Conservation (phyloP, 768 basidiomycete genomes). For the Lentinula sp. region DNA sequence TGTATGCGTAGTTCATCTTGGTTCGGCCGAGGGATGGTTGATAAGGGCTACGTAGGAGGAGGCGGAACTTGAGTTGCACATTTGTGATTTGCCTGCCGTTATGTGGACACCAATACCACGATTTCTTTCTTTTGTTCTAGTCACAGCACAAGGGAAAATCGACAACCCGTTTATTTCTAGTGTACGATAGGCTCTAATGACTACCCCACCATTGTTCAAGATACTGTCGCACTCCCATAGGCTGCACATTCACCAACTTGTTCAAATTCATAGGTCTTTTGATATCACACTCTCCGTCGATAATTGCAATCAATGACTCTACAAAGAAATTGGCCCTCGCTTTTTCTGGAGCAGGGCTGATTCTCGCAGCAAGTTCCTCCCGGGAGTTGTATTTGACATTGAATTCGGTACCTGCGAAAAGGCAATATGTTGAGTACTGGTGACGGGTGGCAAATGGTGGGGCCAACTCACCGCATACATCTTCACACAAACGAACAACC, state of each 20-base stretch:
- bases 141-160: too few species aligned
- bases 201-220: constrained; percentile 1
- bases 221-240: background rate
- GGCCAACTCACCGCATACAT: background rate
- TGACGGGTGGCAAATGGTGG: background rate
- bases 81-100: background rate
- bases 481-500: background rate
- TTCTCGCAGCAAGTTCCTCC: background rate
- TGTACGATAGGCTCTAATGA: background rate
- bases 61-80: background rate
- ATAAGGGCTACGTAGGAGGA: background rate
- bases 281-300: background rate
- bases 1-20: background rate
- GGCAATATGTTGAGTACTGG: background rate
- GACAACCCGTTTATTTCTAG: too few species aligned
- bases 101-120: too few species aligned
- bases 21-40: background rate
- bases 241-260: constrained; percentile 1
- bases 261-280: background rate
- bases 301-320: background rate
- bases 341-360: background rate
- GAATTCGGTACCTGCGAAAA: background rate
- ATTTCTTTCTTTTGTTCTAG: too few species aligned
- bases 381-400: background rate
- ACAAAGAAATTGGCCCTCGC: background rate